phyloP scores from a whole-genome alignment of 805 yeast species.

The Ogataea trehalophila region DNA sequence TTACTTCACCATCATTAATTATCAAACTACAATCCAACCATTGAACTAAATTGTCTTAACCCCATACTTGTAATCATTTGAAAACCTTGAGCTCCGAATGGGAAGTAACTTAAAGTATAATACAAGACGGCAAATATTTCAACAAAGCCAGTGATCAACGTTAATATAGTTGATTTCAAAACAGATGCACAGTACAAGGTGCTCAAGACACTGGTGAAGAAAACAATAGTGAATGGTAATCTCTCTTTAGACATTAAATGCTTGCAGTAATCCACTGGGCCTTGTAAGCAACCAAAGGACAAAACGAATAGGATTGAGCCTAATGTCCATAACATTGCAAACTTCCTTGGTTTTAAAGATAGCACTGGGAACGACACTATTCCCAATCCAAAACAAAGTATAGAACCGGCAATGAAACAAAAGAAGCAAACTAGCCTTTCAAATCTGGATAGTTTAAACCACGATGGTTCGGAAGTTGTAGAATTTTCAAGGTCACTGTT shows the following conservation, averaged over 20 bases:
- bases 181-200: slow-evolving; percentile 78
- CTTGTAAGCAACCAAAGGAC: slow-evolving; percentile 89
- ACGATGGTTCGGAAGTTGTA: slow-evolving; percentile 61
- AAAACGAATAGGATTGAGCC: slow-evolving; percentile 84
- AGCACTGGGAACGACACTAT: slow-evolving; percentile 83
- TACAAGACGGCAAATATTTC: slow-evolving; percentile 86
- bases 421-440: slow-evolving; percentile 78
- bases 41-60: slow-evolving; percentile 30
- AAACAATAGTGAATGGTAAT: slow-evolving; percentile 72
- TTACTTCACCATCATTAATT: too few species aligned
- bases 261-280: slow-evolving; percentile 73
- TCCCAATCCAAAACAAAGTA: slow-evolving; percentile 78
- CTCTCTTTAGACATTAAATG: slow-evolving; percentile 76
- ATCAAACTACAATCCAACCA: slow-evolving; percentile 34
- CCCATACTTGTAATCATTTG: slow-evolving; percentile 44
- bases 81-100: slow-evolving; percentile 83
- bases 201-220: slow-evolving; percentile 71
- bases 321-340: slow-evolving; percentile 85
- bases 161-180: slow-evolving; percentile 65
- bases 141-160: slow-evolving; percentile 66
- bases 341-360: slow-evolving; percentile 85
- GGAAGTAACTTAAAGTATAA: slow-evolving; percentile 90
- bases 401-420: slow-evolving; percentile 69
- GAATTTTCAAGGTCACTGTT: slow-evolving; percentile 42
- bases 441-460: slow-evolving; percentile 72